Evolutionary conservation across 176 grass and related monocot species (phyloP), one percentile per base, ranked within the genome.

Genomic region (Avena eriantha): DNA sequence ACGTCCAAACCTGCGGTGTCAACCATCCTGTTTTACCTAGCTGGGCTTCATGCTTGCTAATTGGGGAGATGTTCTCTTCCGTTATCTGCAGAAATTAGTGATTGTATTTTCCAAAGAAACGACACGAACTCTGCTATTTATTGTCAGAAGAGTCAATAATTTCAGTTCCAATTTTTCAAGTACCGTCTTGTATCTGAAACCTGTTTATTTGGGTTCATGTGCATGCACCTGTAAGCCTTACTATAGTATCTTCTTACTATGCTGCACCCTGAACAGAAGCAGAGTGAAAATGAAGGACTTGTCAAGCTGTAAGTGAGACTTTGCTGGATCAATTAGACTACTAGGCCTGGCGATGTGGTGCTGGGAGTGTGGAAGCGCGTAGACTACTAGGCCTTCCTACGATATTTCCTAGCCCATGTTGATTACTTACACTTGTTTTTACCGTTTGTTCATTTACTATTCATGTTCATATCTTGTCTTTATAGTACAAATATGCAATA

Each of bases 1-100:
- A 29, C 22, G 72, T 75, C 6, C 46, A 50, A 75, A 75, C 72
- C 72, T 75, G 22, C 14, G 64, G 64, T 17, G 64, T 67, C 34
- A 15, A 14, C 64, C 64, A 17, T 67, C 64, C 2, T 5, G 64
- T 67, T 67, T 67, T 67, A 8, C 14, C 29, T 34, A 67, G 64
- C 64, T 67, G 64, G 64, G 64, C 29, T 29, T 7, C 22, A 75
- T 74, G 45, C 71, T 49, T 74, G 45, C 13, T 33, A 34, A 67
- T 3, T 67, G 64, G 64, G 13, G 5, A 67, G 5, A 67, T 34
- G 26, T 34, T 34, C 14, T 67, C 64, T 67, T 34, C 13, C 12
- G 31, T 66, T 66, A 33, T 31, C 63, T 66, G 15, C 26, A 29
- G 61, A 7, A 65, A 15, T 63, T 31, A 16, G 10, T 29, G 26